A percentile compares a stretch with the other conserved stretches of the same genome.
Conservation (phyloP, 352 stramenopile genomes). For the Phytopythium helicoides region DNA sequence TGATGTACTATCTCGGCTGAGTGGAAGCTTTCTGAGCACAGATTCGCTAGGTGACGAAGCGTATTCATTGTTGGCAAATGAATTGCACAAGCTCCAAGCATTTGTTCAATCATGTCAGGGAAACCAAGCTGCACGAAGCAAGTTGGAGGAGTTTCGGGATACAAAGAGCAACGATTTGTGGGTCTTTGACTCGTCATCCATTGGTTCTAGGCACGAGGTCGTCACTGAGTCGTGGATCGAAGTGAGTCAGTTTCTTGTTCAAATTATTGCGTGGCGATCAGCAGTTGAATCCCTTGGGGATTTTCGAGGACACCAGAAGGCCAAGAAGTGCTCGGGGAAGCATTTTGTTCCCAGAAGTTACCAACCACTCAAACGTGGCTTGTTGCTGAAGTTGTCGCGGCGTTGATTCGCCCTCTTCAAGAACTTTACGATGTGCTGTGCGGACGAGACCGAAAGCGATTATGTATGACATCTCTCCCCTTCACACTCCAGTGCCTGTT, state of each 20-base stretch:
- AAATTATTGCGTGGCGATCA: slow-evolving; percentile 15
- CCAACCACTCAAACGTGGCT: slow-evolving; percentile 20
- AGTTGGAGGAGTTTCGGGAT: slow-evolving; percentile 2
- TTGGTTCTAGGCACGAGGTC: slow-evolving; percentile 5
- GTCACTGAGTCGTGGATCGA: slow-evolving; percentile 20
- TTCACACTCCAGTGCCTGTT: slow-evolving; percentile 36
- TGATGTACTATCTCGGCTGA: too few relatives aligned
- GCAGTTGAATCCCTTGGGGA: slow-evolving; percentile 18
- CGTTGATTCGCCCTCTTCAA: slow-evolving; percentile 36
- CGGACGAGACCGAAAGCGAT: slow-evolving; percentile 13
- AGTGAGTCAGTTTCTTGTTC: slow-evolving; percentile 18
- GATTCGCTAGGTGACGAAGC: too few relatives aligned
- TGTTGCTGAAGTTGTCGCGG: slow-evolving; percentile 35
- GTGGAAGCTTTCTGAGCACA: too few relatives aligned
- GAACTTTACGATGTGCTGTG: slow-evolving; percentile 39
- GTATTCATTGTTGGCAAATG: too few relatives aligned
- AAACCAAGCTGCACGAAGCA: not conserved
- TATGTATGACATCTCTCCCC: slow-evolving; percentile 22
- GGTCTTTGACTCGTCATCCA: not conserved
- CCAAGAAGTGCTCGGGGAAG: not conserved
- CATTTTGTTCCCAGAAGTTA: not conserved
- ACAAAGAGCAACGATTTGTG: not conserved
- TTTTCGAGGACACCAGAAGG: slow-evolving; percentile 6
- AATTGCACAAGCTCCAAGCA: not conserved
- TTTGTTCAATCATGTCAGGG: not conserved